These are phyloP conservation scores for Schwanniomyces etchellsii DNA, from an alignment of 1,139 yeast species.

Conservation along the genomic window DNA sequence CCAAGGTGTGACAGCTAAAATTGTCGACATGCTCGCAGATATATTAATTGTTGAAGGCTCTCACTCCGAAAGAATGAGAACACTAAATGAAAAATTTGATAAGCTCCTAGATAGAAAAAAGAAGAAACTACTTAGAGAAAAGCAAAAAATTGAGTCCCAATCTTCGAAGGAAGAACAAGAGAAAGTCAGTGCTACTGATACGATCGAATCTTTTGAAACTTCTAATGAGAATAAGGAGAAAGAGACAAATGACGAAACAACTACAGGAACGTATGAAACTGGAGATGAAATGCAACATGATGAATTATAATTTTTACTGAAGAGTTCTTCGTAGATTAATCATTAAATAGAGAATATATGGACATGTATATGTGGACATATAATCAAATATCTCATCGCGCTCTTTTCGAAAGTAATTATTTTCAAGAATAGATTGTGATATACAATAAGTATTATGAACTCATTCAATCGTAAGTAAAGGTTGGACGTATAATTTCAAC, in stretches of 20 bases:
- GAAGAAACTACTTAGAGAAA: slow-evolving; percentile 31
- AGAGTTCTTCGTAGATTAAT: no score
- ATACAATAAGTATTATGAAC: no score
- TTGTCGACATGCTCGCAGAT: slow-evolving; percentile 30
- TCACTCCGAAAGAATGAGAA: slow-evolving; percentile 35
- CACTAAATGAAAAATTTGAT: slow-evolving; percentile 29
- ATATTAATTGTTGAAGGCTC: slow-evolving; percentile 27
- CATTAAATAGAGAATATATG: no score
- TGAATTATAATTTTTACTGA: slow-evolving; percentile 54
- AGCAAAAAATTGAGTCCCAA: slow-evolving; percentile 20
- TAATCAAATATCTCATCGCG: no score
- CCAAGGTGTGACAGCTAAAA: slow-evolving; percentile 26
- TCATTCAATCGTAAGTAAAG: no score
- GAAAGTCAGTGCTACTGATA: neutral
- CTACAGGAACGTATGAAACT: slow-evolving; percentile 4
- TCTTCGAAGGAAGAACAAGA: slow-evolving; percentile 16
- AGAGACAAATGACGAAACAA: neutral
- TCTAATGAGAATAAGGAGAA: neutral
- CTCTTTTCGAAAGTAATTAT: no score
- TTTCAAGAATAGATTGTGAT: no score
- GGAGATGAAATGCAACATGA: slow-evolving; percentile 35
- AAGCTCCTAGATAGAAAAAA: slow-evolving; percentile 29
- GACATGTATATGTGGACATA: no score
- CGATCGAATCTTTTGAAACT: neutral
- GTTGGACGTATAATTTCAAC: no score